A percentile compares a stretch with the other conserved stretches of the same genome.
phyloP scores from a whole-genome alignment of 305 asterid species.

The Ilex paraguariensis region DNA sequence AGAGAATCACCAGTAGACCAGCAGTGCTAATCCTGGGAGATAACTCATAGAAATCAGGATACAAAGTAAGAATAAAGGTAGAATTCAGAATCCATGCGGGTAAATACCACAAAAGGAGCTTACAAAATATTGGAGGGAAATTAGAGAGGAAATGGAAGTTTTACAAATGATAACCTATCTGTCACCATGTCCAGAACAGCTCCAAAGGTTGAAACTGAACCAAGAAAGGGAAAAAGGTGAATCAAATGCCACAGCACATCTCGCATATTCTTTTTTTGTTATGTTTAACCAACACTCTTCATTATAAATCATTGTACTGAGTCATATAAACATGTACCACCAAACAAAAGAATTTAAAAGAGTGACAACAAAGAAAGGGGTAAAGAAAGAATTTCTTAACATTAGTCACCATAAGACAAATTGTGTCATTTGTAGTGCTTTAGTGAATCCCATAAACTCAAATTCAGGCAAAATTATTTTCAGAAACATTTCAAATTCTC shows the following conservation, averaged over 20 bases:
- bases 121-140: background rate
- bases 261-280: no score
- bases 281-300: no score
- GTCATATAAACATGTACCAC: no score
- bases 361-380: no score
- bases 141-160: background rate
- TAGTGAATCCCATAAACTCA: background rate
- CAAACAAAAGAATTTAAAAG: no score
- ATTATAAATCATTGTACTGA: no score
- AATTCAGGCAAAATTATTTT: no score
- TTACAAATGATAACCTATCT: constrained; percentile 58
- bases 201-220: constrained; percentile 96
- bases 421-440: background rate
- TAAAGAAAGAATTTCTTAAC: no score
- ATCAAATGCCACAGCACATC: background rate
- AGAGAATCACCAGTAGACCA: constrained; percentile 86
- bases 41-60: background rate
- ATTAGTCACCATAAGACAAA: no score
- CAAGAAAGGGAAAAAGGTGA: constrained; percentile 11
- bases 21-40: constrained; percentile 89
- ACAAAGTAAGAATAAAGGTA: background rate
- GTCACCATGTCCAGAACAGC: constrained; percentile 98
- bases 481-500: background rate
- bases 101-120: background rate
- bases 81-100: no score